Conservation (phyloP, 768 basidiomycete genomes). For the Hemileccinum rubropunctum region DNA sequence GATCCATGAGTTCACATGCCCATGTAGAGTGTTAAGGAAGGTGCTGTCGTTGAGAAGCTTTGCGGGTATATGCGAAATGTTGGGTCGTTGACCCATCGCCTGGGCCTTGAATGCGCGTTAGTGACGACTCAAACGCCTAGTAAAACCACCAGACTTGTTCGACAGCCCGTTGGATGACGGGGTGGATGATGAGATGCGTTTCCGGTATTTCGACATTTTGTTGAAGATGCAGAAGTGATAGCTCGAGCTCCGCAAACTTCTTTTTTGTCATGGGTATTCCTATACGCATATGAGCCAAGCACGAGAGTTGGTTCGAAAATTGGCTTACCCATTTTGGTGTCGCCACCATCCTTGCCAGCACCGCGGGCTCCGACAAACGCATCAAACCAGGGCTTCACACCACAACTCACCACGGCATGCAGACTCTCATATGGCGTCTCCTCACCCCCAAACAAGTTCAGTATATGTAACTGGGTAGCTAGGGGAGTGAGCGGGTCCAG, state of each 20-base stretch:
- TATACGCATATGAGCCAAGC: constrained; percentile 20
- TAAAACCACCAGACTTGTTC: constrained; percentile 49
- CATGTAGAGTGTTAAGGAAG: constrained; percentile 91
- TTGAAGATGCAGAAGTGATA: constrained; percentile 91
- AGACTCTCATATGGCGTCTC: constrained; percentile 94
- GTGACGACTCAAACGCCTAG: constrained; percentile 29
- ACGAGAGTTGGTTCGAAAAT: constrained; percentile 1
- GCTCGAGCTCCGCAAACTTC: constrained; percentile 97
- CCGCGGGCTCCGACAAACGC: constrained; percentile 89
- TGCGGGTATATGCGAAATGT: constrained; percentile 68
- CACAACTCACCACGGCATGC: constrained; percentile 91
- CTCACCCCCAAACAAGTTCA: constrained; percentile 88
- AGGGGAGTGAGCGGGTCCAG: constrained; percentile 81
- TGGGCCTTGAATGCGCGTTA: constrained; percentile 37
- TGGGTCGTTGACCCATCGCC: constrained; percentile 58
- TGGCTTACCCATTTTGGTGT: constrained; percentile 74
- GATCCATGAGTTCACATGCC: constrained; percentile 96
- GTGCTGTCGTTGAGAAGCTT: constrained; percentile 80
- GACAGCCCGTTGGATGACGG: constrained; percentile 82
- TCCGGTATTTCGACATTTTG: constrained; percentile 99
- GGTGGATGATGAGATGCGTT: constrained; percentile 90
- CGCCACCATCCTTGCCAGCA: constrained; percentile 69
- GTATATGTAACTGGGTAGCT: constrained; percentile 82
- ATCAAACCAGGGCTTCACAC: constrained; percentile 98
- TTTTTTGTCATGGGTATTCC: constrained; percentile 98